These are phyloP conservation scores for Lophiostoma macrostomum DNA, from an alignment of 495 filamentous ascomycete species.

Conservation along the genomic window DNA sequence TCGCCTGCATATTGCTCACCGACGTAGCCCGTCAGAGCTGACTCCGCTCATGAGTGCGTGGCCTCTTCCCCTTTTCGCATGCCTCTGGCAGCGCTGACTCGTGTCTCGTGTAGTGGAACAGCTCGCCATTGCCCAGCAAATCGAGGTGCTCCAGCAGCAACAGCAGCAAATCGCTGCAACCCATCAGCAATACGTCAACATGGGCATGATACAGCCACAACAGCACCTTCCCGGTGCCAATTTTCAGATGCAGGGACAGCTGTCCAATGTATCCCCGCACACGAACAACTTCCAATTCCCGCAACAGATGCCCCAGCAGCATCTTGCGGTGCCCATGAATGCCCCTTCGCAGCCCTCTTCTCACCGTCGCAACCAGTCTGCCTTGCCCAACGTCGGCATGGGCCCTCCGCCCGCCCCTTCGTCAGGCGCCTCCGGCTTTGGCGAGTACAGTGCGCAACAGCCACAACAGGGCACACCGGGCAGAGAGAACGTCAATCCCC, in stretches of 20 bases:
- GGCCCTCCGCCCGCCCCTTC: slow-evolving; percentile 94
- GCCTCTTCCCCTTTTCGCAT: slow-evolving; percentile 6
- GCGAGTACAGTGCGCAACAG: slow-evolving; percentile 63
- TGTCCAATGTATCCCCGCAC: slow-evolving; percentile 77
- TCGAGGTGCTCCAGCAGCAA: slow-evolving; percentile 94
- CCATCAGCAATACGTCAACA: slow-evolving; percentile 95
- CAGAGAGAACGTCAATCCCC: slow-evolving; percentile 65
- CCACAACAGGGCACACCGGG: slow-evolving; percentile 50
- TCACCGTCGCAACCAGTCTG: slow-evolving; percentile 97
- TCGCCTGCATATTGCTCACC: slow-evolving; percentile 94
- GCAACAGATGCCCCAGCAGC: slow-evolving; percentile 67
- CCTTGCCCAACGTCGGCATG: slow-evolving; percentile 88
- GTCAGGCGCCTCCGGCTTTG: slow-evolving; percentile 89
- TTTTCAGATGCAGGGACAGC: slow-evolving; percentile 64
- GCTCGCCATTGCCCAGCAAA: slow-evolving; percentile 97
- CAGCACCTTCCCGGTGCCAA: slow-evolving; percentile 69
- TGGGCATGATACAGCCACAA: slow-evolving; percentile 84
- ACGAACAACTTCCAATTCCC: slow-evolving; percentile 86
- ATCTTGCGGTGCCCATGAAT: slow-evolving; percentile 67
- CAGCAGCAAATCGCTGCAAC: slow-evolving; percentile 96
- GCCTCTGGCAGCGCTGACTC: slow-evolving; percentile 3
- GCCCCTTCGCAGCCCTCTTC: slow-evolving; percentile 73
- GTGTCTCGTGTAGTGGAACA: slow-evolving; percentile 68
- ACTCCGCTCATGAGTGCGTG: slow-evolving; percentile 97
- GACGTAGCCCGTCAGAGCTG: slow-evolving; percentile 94